Base-by-base conservation (phyloP, 2,329 filamentous ascomycete genomes). In the Cadophora luteo-olivacea region DNA sequence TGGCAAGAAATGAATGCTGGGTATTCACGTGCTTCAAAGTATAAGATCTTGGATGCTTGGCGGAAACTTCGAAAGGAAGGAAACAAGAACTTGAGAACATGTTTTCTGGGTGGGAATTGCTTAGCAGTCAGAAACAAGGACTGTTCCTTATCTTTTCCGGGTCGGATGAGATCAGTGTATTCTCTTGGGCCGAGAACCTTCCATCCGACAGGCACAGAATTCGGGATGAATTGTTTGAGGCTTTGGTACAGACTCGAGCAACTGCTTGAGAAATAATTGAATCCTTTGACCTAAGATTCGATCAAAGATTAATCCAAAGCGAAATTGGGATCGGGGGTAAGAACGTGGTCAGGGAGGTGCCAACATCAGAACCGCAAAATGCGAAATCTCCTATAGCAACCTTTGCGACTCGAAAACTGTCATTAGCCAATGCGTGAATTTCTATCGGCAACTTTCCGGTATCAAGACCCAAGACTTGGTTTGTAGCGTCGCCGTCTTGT, bases 11-110 rank as follows among this genome's bases (percentile, higher is more conserved):
- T 49, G 12, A 62, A 32, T 41, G 19, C 60, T 51, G 16, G 60
- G 25, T 51, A 62, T 49, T 49, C 60, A 62, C 60, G 60, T 62
- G 60, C 25, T 62, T 36, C 24, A n/a, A 9, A 25, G 29, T 16
- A 62, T n/a, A n/a, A 22, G 29, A n/a, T 5, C 41, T 62, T 62
- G 60, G 60, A 33, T 22, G 19, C 60, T 62, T 16, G 60, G 60
- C 60, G n/a, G 25, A 62, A 62, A 14, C 48, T 62, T 62, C 16
- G 48, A 62, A 22, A 52, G 60, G 60, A 62, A 62, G 60, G 60
- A 62, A 49, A 49, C 38, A 61, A 61, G 60, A 62, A 25, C n/a
- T n/a, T 36, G 45, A 33, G 25, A 24, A 16, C 45, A 32, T 48
- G 16, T 29, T 62, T 48, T 49, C 19, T 16, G 60, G 14, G 14